Conservation (phyloP, 192 early-diverging fungal genomes). For the Dispira simplex region DNA sequence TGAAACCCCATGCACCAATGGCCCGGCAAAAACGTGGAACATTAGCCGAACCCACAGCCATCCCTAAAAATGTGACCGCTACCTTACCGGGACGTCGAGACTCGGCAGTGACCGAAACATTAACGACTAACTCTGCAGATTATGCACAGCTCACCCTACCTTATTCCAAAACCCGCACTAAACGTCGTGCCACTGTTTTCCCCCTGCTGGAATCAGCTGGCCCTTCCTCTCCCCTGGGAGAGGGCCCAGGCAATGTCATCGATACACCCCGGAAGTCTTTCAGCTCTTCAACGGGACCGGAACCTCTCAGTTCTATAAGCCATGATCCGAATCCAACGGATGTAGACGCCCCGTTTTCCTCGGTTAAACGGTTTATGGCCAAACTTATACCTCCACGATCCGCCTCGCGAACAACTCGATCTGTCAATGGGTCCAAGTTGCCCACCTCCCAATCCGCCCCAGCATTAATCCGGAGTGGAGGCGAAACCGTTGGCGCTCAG, state of each 20-base stretch:
- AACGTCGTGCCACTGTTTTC: background rate
- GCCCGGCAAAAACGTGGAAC: too few species aligned
- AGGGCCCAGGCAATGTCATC: background rate
- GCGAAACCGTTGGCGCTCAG: background rate
- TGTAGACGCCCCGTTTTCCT: background rate
- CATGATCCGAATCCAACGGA: background rate
- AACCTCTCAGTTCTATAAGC: background rate
- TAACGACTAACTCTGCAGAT: too few species aligned
- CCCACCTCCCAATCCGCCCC: background rate
- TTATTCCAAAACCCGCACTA: background rate
- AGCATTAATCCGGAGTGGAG: background rate
- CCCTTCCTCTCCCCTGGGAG: background rate
- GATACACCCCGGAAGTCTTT: background rate
- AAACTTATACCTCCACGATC: background rate
- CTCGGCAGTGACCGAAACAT: too few species aligned
- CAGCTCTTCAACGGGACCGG: background rate
- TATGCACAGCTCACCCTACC: background rate
- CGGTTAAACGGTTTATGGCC: background rate
- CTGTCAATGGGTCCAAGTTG: background rate
- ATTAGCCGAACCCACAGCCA: too few species aligned
- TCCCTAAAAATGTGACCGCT: too few species aligned
- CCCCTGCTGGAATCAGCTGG: background rate
- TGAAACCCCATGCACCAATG: too few species aligned
- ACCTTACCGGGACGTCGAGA: too few species aligned
- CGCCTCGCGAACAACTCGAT: background rate